Conservation (phyloP, 2,329 filamentous ascomycete species). For the Calonectria multiphialidica region DNA sequence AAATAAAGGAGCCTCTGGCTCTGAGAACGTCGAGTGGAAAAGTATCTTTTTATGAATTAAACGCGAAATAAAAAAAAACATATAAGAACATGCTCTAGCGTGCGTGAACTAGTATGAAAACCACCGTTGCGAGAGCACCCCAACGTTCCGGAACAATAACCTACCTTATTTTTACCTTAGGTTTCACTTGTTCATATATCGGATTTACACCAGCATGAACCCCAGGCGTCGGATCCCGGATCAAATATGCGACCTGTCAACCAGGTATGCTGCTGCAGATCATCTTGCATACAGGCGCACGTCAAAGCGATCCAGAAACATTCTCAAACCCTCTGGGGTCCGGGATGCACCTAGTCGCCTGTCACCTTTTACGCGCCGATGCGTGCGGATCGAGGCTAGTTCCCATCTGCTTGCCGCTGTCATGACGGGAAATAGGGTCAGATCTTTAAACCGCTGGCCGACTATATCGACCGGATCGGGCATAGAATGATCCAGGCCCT, state of each 20-base stretch:
- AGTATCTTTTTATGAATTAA: neutral
- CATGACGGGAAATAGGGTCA: slow-evolving; percentile 1
- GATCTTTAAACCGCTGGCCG: neutral
- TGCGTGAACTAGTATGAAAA: too few relatives aligned
- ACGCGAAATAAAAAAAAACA: neutral
- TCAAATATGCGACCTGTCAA: neutral
- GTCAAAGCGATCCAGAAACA: neutral
- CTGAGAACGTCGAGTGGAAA: neutral
- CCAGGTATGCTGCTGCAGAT: neutral
- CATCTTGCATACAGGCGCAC: neutral
- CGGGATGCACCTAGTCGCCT: neutral
- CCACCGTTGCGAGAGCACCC: too few relatives aligned
- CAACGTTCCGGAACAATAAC: neutral
- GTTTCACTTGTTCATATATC: neutral
- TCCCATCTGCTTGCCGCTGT: neutral
- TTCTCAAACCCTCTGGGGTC: neutral
- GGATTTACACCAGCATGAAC: neutral
- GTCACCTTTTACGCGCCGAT: neutral
- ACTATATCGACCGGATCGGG: neutral
- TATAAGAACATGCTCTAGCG: neutral
- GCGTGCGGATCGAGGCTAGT: neutral
- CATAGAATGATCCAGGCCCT: slow-evolving; percentile 7
- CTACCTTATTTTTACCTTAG: neutral
- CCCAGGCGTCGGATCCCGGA: neutral
- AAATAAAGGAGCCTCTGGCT: neutral